Base-by-base conservation (phyloP, 495 filamentous ascomycete species). In the Aspergillus heteromorphus region DNA sequence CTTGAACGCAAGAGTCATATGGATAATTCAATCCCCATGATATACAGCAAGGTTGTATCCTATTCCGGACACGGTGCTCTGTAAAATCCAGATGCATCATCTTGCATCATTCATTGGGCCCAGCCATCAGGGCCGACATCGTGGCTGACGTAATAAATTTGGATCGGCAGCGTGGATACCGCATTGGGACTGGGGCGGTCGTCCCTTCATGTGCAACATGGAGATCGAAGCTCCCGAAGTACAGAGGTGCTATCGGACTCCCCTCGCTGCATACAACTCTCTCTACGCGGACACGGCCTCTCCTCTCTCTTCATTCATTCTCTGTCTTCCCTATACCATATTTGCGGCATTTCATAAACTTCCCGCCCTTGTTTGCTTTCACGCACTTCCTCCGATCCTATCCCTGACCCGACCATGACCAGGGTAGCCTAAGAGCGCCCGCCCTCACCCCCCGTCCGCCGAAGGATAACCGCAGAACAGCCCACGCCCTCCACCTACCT, bases 381-480 rank as follows among this genome's bases (percentile, higher is more conserved):
- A 17, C 11, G 20, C 6, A 3, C 21, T 21, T 14, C 17, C 14
- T 34, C 34, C 45, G 17, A 19, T 34, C 23, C 14, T 41, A 31
- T 18, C 7, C 10, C 30, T 27, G 34, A 30, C 18, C 59, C 58
- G 48, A 59, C 31, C 4, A 67, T 63, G 62, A 56, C 49, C 47
- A 55, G 40, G 47, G 31, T 43, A 57, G 52, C 55, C 47, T 65
- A 65, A 42, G 56, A 51, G 54, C 58, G 53, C 56, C 48, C 53
- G 45, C 18, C 40, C 54, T 18, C 18, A n/a, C n/a, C n/a, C n/a
- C n/a, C n/a, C n/a, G n/a, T 18, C 43, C 43, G 43, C n/a, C 23
- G 13, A 47, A 48, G 41, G 42, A 48, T 20, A 16, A 55, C 48
- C 41, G 36, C 56, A 57, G 34, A 57, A 60, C 64, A 71, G 62